These are phyloP conservation scores for Penicillium sp. DNA, from an alignment of 2,329 filamentous ascomycete species.

Conservation along the genomic window DNA sequence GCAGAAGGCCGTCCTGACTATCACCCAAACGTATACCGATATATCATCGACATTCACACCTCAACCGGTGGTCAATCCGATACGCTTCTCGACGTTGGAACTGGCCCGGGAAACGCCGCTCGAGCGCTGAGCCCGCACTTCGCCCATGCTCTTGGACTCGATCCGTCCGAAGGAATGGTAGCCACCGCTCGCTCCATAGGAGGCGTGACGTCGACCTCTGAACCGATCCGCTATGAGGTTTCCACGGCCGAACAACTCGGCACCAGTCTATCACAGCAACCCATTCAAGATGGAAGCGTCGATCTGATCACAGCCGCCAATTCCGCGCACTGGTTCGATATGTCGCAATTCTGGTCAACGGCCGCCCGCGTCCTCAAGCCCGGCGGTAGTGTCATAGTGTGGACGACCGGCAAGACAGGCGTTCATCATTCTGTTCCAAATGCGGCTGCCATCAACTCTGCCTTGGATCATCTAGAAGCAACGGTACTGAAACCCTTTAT, in stretches of 20 bases:
- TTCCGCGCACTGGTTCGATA: slow-evolving; percentile 61
- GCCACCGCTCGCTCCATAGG: slow-evolving; percentile 43
- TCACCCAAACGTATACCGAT: slow-evolving; percentile 46
- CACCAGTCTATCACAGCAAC: slow-evolving; percentile 21
- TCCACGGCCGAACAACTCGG: slow-evolving; percentile 49
- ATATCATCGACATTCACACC: slow-evolving; percentile 49
- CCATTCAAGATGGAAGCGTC: slow-evolving; percentile 39
- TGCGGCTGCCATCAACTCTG: slow-evolving; percentile 41
- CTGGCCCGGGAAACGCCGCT: slow-evolving; percentile 54
- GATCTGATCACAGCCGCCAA: slow-evolving; percentile 54
- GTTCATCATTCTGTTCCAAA: slow-evolving; percentile 39
- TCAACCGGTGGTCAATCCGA: slow-evolving; percentile 47
- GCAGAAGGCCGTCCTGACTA: slow-evolving; percentile 52
- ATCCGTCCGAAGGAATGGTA: slow-evolving; percentile 57
- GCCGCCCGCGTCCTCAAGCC: slow-evolving; percentile 52
- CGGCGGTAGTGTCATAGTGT: slow-evolving; percentile 57
- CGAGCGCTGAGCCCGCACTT: slow-evolving; percentile 50
- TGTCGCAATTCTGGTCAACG: slow-evolving; percentile 50
- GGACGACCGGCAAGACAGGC: slow-evolving; percentile 38
- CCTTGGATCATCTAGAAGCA: slow-evolving; percentile 41
- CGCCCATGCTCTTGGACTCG: slow-evolving; percentile 48
- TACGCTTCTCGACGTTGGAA: slow-evolving; percentile 56
- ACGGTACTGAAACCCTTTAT: slow-evolving; percentile 40
- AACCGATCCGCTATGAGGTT: slow-evolving; percentile 45
- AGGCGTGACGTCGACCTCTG: slow-evolving; percentile 29